Conservation (phyloP, 345 rosid species). For the Cardiospermum halicacabum region DNA sequence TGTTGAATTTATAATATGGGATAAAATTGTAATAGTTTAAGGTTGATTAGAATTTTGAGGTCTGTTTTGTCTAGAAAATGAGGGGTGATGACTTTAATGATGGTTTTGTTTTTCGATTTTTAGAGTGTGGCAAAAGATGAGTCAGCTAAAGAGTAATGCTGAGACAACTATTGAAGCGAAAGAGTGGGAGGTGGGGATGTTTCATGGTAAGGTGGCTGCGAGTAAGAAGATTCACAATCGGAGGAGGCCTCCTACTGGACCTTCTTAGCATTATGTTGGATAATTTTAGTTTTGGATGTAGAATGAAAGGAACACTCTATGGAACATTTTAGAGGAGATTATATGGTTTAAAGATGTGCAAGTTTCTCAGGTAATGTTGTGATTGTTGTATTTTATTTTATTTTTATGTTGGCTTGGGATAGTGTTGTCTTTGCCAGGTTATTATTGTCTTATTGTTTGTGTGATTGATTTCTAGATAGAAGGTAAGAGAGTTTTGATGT, state of each 20-base stretch:
- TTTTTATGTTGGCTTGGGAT: not conserved
- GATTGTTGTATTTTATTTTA: too few species aligned
- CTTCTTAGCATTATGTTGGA: conserved; percentile 83
- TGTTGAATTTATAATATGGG: too few species aligned
- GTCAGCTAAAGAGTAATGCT: conserved; percentile 31
- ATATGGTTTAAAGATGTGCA: conserved; percentile 80
- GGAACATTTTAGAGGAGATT: conserved; percentile 86
- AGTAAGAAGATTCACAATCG: conserved; percentile 77
- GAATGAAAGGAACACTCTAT: conserved; percentile 76
- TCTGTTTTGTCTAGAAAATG: not conserved
- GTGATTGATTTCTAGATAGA: conserved; percentile 42
- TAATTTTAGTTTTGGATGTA: conserved; percentile 80
- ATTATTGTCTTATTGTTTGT: not conserved
- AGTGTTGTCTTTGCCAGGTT: not conserved
- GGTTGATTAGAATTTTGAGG: not conserved
- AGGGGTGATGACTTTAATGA: not conserved
- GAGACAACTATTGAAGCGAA: conserved; percentile 50
- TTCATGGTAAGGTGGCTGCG: conserved; percentile 62
- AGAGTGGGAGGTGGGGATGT: conserved; percentile 69
- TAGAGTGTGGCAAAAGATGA: conserved; percentile 39
- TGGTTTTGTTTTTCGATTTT: not conserved
- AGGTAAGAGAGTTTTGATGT: conserved; percentile 51
- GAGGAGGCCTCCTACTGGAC: conserved; percentile 69
- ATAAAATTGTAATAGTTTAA: not conserved
- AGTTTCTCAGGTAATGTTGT: conserved; percentile 57